Conservation (phyloP, 2,329 filamentous ascomycete genomes). For the Didymella pinodella region DNA sequence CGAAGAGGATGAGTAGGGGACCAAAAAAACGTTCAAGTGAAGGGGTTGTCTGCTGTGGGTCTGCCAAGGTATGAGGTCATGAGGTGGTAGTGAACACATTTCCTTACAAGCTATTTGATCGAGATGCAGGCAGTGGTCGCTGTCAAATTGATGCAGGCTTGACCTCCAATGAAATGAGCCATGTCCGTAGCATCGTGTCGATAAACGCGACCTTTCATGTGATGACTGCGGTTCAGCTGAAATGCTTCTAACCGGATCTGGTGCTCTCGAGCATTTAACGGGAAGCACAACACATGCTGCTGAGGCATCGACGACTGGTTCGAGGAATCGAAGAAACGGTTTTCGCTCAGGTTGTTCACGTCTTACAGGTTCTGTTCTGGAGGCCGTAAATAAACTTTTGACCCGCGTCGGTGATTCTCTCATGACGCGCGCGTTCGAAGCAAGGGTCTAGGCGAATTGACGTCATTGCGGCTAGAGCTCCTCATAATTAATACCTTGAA, state of each 20-base stretch:
- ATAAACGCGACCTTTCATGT: background rate
- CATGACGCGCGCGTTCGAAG: slow-evolving; percentile 18
- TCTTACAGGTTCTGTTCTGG: no score
- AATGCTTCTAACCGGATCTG: background rate
- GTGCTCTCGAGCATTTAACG: background rate
- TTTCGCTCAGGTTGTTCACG: background rate
- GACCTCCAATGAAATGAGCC: background rate
- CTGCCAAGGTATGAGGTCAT: slow-evolving; percentile 18
- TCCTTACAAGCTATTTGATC: background rate
- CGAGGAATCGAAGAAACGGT: background rate
- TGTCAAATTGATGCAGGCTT: background rate
- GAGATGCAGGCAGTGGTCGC: background rate
- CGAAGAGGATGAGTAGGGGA: background rate
- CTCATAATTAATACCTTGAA: slow-evolving; percentile 7
- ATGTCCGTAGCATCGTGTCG: background rate
- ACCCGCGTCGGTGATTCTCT: slow-evolving; percentile 10
- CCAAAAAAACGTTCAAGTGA: background rate
- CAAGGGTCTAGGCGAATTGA: slow-evolving; percentile 21
- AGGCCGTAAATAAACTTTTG: background rate
- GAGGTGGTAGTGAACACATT: background rate
- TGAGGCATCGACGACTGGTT: background rate
- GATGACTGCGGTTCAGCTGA: background rate
- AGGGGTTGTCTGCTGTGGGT: slow-evolving; percentile 1
- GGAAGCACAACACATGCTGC: background rate
- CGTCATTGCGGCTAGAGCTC: slow-evolving; percentile 13